Evolutionary conservation across 768 basidiomycete genomes (phyloP).

Genomic region (Melanogaster broomeanus): DNA sequence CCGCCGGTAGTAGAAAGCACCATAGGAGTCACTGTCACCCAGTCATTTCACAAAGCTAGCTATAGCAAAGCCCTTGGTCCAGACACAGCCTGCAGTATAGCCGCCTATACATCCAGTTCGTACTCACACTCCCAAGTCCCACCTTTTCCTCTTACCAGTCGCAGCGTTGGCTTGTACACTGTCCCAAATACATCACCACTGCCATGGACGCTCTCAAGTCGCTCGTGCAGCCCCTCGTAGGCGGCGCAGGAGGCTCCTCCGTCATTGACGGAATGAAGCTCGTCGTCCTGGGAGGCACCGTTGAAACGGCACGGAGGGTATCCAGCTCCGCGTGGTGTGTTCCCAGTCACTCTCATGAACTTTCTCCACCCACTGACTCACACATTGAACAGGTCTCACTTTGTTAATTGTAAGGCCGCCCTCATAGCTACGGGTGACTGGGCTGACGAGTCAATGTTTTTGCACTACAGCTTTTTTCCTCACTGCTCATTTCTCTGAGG

Average conservation of each 20-base stretch:
- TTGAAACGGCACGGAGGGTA: constrained; percentile 81
- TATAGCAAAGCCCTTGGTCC: constrained; percentile 3
- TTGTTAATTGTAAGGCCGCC: constrained; percentile 73
- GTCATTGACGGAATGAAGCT: constrained; percentile 90
- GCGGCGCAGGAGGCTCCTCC: constrained; percentile 71
- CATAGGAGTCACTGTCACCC: not conserved
- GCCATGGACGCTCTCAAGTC: constrained; percentile 81
- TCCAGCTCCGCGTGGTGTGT: constrained; percentile 80
- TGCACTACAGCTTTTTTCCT: constrained; percentile 72
- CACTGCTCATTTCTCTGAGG: constrained; percentile 87
- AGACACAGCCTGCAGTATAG: constrained; percentile 26
- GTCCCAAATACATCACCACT: constrained; percentile 17
- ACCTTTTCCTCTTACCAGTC: constrained; percentile 17
- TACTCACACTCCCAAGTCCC: constrained; percentile 22
- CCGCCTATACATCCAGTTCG: constrained; percentile 8
- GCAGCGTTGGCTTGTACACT: constrained; percentile 43
- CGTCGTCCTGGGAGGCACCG: constrained; percentile 85
- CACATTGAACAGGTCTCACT: constrained; percentile 61
- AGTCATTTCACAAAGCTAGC: not conserved
- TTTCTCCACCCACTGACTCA: constrained; percentile 10
- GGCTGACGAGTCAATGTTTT: constrained; percentile 2
- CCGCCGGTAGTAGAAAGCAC: constrained; percentile 3
- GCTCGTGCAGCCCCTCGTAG: constrained; percentile 78
- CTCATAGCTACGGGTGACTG: constrained; percentile 1
- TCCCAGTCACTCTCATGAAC: not conserved